Percentiles rank a stretch among this genome's conserved stretches.
phyloP scores from a whole-genome alignment of 1,284 basidiomycete genomes.

The Boletus sp. region DNA sequence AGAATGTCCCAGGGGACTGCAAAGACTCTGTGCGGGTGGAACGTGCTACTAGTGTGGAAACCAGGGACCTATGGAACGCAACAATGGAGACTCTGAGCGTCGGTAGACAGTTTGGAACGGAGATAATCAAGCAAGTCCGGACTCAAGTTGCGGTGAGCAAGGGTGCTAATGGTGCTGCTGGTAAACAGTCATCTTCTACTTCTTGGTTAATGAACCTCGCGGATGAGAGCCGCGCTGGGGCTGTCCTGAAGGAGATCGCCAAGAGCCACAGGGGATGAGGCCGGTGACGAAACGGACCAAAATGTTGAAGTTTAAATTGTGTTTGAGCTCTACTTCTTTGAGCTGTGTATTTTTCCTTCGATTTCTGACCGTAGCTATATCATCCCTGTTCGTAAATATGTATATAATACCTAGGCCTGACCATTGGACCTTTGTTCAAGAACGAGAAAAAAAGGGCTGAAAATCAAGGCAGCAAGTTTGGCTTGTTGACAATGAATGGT shows the following conservation, averaged over 20 bases:
- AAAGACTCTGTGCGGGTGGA: constrained; percentile 9
- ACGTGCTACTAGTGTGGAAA: constrained; percentile 1
- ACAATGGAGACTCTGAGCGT: constrained; percentile 16
- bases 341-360: background rate
- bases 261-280: background rate
- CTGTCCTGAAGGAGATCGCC: constrained; percentile 22
- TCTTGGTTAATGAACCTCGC: constrained; percentile 27
- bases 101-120: constrained; percentile 18
- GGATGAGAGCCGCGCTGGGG: constrained; percentile 24
- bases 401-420: too few relatives aligned
- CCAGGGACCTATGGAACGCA: constrained; percentile 15
- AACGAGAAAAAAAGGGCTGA: too few relatives aligned
- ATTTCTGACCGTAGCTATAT: background rate
- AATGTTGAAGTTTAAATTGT: background rate
- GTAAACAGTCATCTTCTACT: constrained; percentile 19
- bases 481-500: too few relatives aligned
- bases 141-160: constrained; percentile 7
- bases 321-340: background rate
- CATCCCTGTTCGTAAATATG: background rate
- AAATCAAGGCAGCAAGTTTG: background rate
- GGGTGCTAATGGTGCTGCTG: constrained; percentile 10
- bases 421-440: too few relatives aligned
- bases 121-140: constrained; percentile 25
- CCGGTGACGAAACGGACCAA: background rate
- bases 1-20: constrained; percentile 12